A percentile compares a stretch with the other conserved stretches of the same genome.
Evolutionary conservation across 352 stramenopile genomes (phyloP).

Genomic region (Globisporangium splendens): DNA sequence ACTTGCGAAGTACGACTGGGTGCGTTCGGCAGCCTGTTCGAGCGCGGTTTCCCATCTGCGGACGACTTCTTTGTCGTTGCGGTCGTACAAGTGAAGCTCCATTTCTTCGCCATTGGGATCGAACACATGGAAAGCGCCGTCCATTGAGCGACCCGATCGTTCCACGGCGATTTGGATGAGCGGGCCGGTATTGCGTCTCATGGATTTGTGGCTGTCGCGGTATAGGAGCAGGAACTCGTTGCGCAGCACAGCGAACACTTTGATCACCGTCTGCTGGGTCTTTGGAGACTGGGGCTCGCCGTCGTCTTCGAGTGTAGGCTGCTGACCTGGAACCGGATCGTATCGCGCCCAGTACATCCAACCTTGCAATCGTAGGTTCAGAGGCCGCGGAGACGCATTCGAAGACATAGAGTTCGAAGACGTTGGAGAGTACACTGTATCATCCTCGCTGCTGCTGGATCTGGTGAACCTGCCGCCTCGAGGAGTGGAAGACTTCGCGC

Average conservation of each 20-base stretch:
- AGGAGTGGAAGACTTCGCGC: neutral
- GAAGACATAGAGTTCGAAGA: constrained; percentile 3
- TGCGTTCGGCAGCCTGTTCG: constrained; percentile 55
- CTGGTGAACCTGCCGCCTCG: neutral
- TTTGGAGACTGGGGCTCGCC: neutral
- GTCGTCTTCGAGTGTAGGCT: neutral
- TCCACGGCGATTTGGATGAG: constrained; percentile 45
- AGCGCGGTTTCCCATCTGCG: constrained; percentile 44
- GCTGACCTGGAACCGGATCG: constrained; percentile 7
- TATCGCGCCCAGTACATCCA: constrained; percentile 46
- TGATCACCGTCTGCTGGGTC: constrained; percentile 27
- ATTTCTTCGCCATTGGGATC: constrained; percentile 34
- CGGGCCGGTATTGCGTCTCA: constrained; percentile 15
- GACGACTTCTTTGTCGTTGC: constrained; percentile 25
- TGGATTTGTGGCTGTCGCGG: constrained; percentile 20
- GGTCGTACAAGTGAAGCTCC: constrained; percentile 43
- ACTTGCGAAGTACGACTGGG: constrained; percentile 51
- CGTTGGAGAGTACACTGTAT: constrained; percentile 5
- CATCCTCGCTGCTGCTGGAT: constrained; percentile 7
- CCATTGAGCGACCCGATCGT: constrained; percentile 12
- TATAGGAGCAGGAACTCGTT: constrained; percentile 48
- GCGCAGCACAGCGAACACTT: constrained; percentile 37
- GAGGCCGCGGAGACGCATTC: constrained; percentile 6
- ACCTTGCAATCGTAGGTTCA: constrained; percentile 23
- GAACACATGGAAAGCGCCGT: constrained; percentile 29